Conservation (phyloP, 371 early-diverging fungal genomes). For the Haplosporangium sp. region DNA sequence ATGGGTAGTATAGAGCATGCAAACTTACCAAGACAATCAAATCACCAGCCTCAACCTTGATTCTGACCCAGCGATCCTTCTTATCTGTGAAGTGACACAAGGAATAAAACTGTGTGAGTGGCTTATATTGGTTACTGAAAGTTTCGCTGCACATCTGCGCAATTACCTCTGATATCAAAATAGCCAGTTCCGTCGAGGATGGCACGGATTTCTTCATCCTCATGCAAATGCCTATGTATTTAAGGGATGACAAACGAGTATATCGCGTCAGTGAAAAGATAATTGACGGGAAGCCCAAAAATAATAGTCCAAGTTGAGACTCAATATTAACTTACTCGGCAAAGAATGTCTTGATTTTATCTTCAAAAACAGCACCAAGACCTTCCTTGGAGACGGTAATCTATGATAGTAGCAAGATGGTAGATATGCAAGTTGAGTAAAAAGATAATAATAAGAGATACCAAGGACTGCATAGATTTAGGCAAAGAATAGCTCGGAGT, state of each 20-base stretch:
- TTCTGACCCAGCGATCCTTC: slow-evolving; percentile 92
- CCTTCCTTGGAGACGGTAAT: slow-evolving; percentile 82
- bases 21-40: slow-evolving; percentile 84
- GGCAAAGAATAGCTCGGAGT: neutral
- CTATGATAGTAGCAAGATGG: slow-evolving; percentile 29
- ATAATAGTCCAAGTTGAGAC: too few species aligned
- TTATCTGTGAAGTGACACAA: slow-evolving; percentile 56
- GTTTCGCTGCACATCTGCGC: neutral
- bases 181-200: slow-evolving; percentile 92
- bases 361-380: slow-evolving; percentile 84
- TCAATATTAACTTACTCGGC: slow-evolving; percentile 72
- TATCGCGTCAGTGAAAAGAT: neutral
- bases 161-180: slow-evolving; percentile 82
- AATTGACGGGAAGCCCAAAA: neutral
- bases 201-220: slow-evolving; percentile 97
- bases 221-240: slow-evolving; percentile 84
- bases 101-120: neutral
- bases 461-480: neutral
- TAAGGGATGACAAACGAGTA: too few species aligned
- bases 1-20: neutral
- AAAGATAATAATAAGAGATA: neutral
- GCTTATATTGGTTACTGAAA: neutral
- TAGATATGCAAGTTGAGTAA: neutral
- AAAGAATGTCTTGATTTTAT: slow-evolving; percentile 94
- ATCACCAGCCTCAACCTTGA: slow-evolving; percentile 81